A percentile compares a stretch with the other conserved stretches of the same genome.
Evolutionary conservation across 768 basidiomycete genomes (phyloP).

Genomic region (Termitomyces sp.): DNA sequence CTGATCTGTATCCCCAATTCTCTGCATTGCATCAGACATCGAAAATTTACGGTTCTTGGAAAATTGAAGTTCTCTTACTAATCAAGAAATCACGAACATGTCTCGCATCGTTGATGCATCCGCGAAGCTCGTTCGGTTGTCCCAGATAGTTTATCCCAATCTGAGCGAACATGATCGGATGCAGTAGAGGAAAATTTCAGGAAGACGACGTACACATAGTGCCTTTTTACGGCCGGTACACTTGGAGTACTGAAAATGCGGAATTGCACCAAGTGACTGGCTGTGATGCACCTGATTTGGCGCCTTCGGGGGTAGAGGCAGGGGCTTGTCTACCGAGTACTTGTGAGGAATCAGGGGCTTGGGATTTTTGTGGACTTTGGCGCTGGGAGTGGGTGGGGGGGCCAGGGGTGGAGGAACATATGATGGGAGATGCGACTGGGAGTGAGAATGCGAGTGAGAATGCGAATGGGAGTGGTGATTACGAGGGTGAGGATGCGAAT

Average conservation of each 20-base stretch:
- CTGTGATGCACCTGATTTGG: conserved; percentile 6
- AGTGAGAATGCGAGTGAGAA: conserved; percentile 12
- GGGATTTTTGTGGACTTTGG: conserved; percentile 3
- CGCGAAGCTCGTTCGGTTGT: conserved; percentile 57
- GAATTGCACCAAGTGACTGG: conserved; percentile 17
- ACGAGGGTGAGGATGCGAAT: conserved; percentile 16
- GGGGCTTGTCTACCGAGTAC: conserved; percentile 6
- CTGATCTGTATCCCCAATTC: conserved; percentile 49
- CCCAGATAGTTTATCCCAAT: conserved; percentile 82
- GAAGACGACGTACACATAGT: conserved; percentile 57
- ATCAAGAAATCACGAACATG: conserved; percentile 69
- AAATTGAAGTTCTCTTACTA: conserved; percentile 27
- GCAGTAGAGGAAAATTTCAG: conserved; percentile 7
- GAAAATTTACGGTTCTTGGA: not conserved
- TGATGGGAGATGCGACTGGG: conserved; percentile 23
- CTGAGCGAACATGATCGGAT: conserved; percentile 26
- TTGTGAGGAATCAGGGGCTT: conserved; percentile 2
- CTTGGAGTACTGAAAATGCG: conserved; percentile 66
- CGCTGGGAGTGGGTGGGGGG: not conserved
- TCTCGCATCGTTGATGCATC: conserved; percentile 80
- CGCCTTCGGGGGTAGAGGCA: conserved; percentile 2
- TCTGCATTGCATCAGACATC: conserved; percentile 15
- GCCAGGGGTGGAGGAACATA: not conserved
- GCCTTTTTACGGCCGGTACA: conserved; percentile 81
- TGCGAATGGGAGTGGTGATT: conserved; percentile 15